phyloP scores from a whole-genome alignment of 768 basidiomycete genomes.

The Russula sp. region DNA sequence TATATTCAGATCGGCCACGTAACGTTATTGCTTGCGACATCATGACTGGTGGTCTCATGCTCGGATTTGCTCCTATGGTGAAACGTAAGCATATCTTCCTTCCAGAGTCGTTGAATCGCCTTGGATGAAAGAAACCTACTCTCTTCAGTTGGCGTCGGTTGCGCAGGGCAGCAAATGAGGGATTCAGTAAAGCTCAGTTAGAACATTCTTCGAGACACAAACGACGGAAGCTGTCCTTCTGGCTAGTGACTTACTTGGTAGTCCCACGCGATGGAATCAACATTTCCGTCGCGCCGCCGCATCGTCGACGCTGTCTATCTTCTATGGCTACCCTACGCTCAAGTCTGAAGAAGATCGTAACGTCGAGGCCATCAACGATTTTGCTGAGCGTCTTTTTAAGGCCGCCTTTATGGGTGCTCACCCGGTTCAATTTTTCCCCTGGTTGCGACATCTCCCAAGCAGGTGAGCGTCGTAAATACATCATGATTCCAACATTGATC shows the following conservation, averaged over 20 bases:
- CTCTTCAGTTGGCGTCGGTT: not conserved
- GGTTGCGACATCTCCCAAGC: constrained; percentile 6
- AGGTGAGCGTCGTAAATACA: not conserved
- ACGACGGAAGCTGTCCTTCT: not conserved
- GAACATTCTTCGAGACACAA: not conserved
- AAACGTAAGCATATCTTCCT: not conserved
- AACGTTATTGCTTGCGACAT: not conserved
- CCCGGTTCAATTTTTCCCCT: not conserved
- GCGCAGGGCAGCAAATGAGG: not conserved
- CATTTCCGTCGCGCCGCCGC: not conserved
- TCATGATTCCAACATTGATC: no score
- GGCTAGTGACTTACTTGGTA: not conserved
- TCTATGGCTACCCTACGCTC: not conserved
- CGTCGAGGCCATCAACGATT: not conserved
- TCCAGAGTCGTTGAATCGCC: not conserved
- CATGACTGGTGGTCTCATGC: not conserved
- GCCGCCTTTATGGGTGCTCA: not conserved
- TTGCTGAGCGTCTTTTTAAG: not conserved
- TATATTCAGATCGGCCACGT: constrained; percentile 3
- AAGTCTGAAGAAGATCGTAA: not conserved
- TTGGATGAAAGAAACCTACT: no score
- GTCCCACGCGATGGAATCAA: not conserved
- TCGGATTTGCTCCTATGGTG: not conserved
- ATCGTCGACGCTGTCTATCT: not conserved
- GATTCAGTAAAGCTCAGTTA: not conserved